Conservation (phyloP, 805 yeast species). For the Saturnispora halmiae region DNA sequence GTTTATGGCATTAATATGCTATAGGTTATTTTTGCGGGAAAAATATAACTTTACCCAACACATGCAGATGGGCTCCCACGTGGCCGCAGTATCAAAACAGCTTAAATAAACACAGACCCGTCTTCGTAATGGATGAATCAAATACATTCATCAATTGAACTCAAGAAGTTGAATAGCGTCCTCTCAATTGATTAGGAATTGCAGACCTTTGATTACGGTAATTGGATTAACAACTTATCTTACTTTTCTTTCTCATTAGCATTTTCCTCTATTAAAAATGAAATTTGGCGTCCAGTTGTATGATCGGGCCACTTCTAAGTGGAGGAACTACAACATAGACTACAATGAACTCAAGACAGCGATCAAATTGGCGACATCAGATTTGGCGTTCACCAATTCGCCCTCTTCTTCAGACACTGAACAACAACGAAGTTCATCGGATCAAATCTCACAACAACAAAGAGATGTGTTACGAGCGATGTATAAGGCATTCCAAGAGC, state of each 20-base stretch:
- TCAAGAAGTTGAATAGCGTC: too few relatives aligned
- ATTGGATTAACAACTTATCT: neutral
- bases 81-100: too few relatives aligned
- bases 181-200: too few relatives aligned
- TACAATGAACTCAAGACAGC: conserved; percentile 66
- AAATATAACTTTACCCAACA: too few relatives aligned
- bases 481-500: conserved; percentile 40
- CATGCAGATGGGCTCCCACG: too few relatives aligned
- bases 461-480: conserved; percentile 27
- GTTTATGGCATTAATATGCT: too few relatives aligned
- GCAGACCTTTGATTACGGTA: too few relatives aligned
- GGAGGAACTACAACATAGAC: conserved; percentile 78
- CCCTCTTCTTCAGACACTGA: conserved; percentile 14
- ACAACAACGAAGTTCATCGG: neutral
- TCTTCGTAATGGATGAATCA: too few relatives aligned
- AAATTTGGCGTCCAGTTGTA: conserved; percentile 76
- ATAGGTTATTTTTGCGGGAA: too few relatives aligned
- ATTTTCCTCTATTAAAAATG: conserved; percentile 36
- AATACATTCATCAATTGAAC: too few relatives aligned
- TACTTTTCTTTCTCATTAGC: neutral
- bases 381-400: conserved; percentile 7
- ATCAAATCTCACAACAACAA: conserved; percentile 16
- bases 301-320: conserved; percentile 74
- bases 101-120: too few relatives aligned
- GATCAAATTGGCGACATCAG: conserved; percentile 50